Base-by-base conservation (phyloP, 176 grass and related monocot genomes). In the Carex littledalei region DNA sequence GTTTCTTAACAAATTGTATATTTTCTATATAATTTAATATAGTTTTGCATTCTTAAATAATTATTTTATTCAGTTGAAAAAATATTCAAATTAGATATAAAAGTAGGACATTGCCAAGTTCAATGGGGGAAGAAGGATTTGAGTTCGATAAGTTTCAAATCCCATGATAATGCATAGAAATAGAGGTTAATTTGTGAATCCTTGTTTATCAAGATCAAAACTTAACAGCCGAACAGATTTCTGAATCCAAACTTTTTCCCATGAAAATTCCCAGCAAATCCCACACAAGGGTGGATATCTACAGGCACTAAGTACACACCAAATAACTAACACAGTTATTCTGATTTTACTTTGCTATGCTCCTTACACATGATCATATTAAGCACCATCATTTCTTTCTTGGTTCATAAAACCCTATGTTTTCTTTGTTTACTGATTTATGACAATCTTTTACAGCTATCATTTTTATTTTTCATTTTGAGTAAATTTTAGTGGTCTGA, bases 401-500 rank as follows among this genome's bases (percentile, higher is more conserved):
- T 74, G n/a, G 45, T 52, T 53, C 45, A 13, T 2, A 52, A 75
- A 75, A 26, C 43, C 18, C 8, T 20, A 67, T 34, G 12, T 86
- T 86, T 80, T 24, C 24, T 34, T 78, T 78, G 6, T 34, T 78
- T 56, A 13, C 9, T 56, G 47, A 78, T 31, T 17, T 78, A 57
- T 78, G 47, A 32, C 50, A 55, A 21, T 55, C 13, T 78, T 57
- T 20, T 52, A 77, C 58, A 34, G 7, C 67, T 52, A 20, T 49
- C 3, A 43, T 80, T 69, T 71, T 71, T 83, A 71, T 37, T 63
- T 63, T 85, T 54, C 13, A 84, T 70, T 35, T 90, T 84, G 81
- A 65, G 72, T 85, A 68, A 70, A 66, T 50, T 20, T 67, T 88
- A 99, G 96, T 99, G 96, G 96, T 95, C 93, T 89, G 80, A 95